A percentile compares a stretch with the other conserved stretches of the same genome.
Conservation (phyloP, 768 basidiomycete genomes). For the Russula sp. region DNA sequence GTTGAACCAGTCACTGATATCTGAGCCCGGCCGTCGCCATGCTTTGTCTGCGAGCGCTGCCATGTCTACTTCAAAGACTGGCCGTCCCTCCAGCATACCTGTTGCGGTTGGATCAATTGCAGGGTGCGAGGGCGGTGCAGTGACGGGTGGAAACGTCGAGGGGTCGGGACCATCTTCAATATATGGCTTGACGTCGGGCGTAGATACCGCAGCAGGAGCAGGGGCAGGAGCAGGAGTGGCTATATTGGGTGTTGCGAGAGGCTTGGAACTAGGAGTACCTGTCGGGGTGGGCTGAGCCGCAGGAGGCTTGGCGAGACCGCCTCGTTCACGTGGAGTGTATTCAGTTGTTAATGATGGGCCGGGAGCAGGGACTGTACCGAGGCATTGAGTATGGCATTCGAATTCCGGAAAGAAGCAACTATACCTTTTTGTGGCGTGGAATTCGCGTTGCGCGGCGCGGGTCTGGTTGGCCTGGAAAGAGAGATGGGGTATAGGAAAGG, state of each 20-base stretch:
- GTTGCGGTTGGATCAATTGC: slow-evolving; percentile 63
- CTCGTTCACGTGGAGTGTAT: slow-evolving; percentile 72
- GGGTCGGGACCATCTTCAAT: slow-evolving; percentile 59
- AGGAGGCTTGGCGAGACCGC: slow-evolving; percentile 42
- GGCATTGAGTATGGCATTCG: slow-evolving; percentile 14
- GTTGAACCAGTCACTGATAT: slow-evolving; percentile 98
- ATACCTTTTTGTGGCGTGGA: slow-evolving; percentile 36
- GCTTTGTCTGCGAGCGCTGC: slow-evolving; percentile 73
- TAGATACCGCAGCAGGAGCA: slow-evolving; percentile 2
- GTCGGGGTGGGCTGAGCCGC: slow-evolving; percentile 33
- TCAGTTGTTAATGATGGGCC: slow-evolving; percentile 74
- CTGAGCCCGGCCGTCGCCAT: slow-evolving; percentile 89
- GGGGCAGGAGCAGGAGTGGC: slow-evolving; percentile 25
- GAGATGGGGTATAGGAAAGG: slow-evolving; percentile 5
- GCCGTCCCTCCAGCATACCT: slow-evolving; percentile 69
- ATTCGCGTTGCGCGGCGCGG: slow-evolving; percentile 36
- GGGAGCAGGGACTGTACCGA: slow-evolving; percentile 45
- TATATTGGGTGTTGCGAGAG: slow-evolving; percentile 20
- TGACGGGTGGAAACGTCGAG: slow-evolving; percentile 59
- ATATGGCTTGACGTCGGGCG: slow-evolving; percentile 17
- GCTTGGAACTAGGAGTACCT: slow-evolving; percentile 27
- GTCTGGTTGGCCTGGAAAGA: slow-evolving; percentile 39
- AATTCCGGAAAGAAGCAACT: slow-evolving; percentile 1
- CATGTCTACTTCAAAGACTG: slow-evolving; percentile 83
- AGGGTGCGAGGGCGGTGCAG: slow-evolving; percentile 79